Evolutionary conservation across 768 basidiomycete species (phyloP).

Genomic region (Rhizopogon vesiculosus): DNA sequence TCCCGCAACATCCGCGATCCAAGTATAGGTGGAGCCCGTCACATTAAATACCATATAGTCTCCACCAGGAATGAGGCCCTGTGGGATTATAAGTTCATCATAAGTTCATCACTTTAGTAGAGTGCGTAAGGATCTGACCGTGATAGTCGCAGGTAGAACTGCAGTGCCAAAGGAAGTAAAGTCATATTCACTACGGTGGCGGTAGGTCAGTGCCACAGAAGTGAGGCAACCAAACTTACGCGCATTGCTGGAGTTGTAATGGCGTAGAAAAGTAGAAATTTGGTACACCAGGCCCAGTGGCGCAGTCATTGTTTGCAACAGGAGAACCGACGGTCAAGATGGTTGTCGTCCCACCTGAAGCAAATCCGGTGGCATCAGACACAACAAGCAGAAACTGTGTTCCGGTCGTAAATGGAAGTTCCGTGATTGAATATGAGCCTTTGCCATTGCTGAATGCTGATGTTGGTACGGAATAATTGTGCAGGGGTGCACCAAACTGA

Average conservation of each 20-base stretch:
- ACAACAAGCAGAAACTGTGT: constrained; percentile 52
- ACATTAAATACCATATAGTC: constrained; percentile 36
- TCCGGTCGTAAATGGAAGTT: constrained; percentile 35
- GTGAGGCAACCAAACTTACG: constrained; percentile 30
- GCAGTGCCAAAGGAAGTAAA: constrained; percentile 44
- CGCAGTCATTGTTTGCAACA: constrained; percentile 38
- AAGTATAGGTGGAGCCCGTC: constrained; percentile 35
- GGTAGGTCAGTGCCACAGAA: constrained; percentile 3
- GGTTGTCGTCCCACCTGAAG: constrained; percentile 51
- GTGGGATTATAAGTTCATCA: not conserved
- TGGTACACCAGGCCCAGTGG: constrained; percentile 41
- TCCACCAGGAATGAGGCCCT: constrained; percentile 66
- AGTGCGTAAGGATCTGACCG: constrained; percentile 28
- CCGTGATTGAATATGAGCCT: constrained; percentile 44
- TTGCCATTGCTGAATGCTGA: constrained; percentile 46
- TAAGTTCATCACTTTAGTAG: not conserved
- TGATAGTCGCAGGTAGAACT: constrained; percentile 47
- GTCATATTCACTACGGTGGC: constrained; percentile 34
- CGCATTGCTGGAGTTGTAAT: constrained; percentile 54
- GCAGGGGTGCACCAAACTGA: no score
- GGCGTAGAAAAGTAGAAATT: constrained; percentile 48
- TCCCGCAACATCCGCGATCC: constrained; percentile 52
- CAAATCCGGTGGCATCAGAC: constrained; percentile 71
- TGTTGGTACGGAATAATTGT: constrained; percentile 48
- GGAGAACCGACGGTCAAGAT: constrained; percentile 46